A percentile compares a stretch with the other conserved stretches of the same genome.
These are phyloP conservation scores for Alternaria ethzedia DNA, from an alignment of 2,329 filamentous ascomycete species.

Conservation along the genomic window DNA sequence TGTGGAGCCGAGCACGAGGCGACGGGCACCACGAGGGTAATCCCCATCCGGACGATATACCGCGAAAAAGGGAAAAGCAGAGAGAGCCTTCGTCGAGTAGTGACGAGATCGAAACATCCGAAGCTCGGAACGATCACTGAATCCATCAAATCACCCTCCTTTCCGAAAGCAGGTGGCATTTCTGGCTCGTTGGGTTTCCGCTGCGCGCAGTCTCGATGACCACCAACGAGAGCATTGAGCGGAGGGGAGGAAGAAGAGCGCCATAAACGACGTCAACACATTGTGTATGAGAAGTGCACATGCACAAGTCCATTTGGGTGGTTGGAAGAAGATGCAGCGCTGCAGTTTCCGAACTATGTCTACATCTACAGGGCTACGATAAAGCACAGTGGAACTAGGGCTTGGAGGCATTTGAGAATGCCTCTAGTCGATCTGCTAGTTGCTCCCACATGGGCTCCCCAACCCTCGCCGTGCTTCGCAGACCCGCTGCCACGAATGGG, in stretches of 20 bases:
- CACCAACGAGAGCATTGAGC: not conserved
- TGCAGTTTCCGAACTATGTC: not conserved
- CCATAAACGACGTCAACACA: not conserved
- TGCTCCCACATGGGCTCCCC: slow-evolving; percentile 79
- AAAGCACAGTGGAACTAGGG: not conserved
- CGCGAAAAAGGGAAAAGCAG: slow-evolving; percentile 23
- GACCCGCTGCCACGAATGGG: slow-evolving; percentile 72
- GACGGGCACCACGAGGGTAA: slow-evolving; percentile 48
- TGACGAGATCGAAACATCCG: not conserved
- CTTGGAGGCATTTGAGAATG: not conserved
- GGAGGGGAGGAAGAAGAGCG: not conserved
- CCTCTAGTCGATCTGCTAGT: slow-evolving; percentile 78
- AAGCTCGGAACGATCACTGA: not conserved
- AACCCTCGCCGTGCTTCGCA: slow-evolving; percentile 77
- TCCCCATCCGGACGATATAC: slow-evolving; percentile 41
- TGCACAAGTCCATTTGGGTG: not conserved
- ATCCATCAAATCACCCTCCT: not conserved
- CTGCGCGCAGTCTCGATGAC: not conserved
- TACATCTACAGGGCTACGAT: not conserved
- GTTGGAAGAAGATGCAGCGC: not conserved
- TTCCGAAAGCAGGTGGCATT: not conserved
- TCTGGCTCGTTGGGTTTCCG: not conserved
- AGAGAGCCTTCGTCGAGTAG: not conserved
- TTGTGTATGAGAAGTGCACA: not conserved
- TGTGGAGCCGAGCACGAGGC: slow-evolving; percentile 30